phyloP scores from a whole-genome alignment of 495 filamentous ascomycete genomes.

The Cercophora scortea region DNA sequence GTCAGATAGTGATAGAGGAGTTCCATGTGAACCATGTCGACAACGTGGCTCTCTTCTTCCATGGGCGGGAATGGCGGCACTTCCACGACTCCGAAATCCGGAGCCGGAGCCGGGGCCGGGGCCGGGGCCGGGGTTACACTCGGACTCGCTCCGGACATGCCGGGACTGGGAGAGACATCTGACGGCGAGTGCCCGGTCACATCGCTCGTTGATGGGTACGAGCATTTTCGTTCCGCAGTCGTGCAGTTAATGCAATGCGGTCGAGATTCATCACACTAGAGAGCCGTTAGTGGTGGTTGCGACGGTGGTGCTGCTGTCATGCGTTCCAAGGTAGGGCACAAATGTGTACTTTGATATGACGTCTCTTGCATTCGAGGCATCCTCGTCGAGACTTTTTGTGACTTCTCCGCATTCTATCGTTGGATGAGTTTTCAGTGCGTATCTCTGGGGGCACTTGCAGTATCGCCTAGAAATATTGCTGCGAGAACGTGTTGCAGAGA shows the following conservation, averaged over 20 bases:
- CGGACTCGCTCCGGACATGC: background rate
- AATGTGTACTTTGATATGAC: slow-evolving; percentile 44
- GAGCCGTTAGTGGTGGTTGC: no score
- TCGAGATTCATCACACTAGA: slow-evolving; percentile 26
- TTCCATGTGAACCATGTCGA: slow-evolving; percentile 27
- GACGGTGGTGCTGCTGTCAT: no score
- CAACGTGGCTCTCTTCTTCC: slow-evolving; percentile 2
- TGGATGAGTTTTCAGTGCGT: background rate
- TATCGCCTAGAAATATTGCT: background rate
- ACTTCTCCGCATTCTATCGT: slow-evolving; percentile 26
- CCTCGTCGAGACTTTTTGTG: slow-evolving; percentile 53
- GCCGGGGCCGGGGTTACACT: background rate
- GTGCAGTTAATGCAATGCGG: slow-evolving; percentile 27
- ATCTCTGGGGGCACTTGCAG: background rate
- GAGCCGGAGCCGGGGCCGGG: slow-evolving; percentile 2
- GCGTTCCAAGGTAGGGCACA: no score
- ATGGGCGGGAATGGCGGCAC: slow-evolving; percentile 1
- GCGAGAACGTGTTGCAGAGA: no score
- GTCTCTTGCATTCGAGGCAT: slow-evolving; percentile 50
- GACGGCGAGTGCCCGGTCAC: background rate
- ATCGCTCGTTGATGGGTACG: slow-evolving; percentile 11
- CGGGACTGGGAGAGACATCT: background rate
- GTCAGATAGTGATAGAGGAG: slow-evolving; percentile 25
- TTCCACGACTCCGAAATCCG: background rate
- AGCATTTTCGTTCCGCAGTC: slow-evolving; percentile 21